Evolutionary conservation across 1,284 basidiomycete species (phyloP), one percentile per base, ranked within the genome.

Genomic region (Athelia psychrophila): DNA sequence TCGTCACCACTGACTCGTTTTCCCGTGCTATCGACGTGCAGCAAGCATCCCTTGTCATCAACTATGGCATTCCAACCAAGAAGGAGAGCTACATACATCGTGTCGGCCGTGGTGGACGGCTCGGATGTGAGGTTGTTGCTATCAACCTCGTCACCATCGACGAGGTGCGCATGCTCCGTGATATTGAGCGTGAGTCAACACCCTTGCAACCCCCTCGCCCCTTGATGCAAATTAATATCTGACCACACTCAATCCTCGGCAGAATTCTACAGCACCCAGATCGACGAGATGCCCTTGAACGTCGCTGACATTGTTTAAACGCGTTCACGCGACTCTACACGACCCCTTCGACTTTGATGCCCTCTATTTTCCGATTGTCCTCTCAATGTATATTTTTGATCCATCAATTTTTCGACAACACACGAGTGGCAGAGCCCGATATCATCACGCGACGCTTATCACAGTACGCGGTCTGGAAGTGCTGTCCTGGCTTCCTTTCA

Each of bases 211-310:
- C 18, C 12, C 42, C 48, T 33, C 50, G 47, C 53, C 51, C 42
- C 45, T n/a, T n/a, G n/a, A n/a, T n/a, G n/a, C n/a, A 52, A 44
- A 47, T 52, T 19, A 22, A 19, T 23, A 32, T 55, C 50, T 25
- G 53, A 45, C 35, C 20, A 36, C 27, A 32, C 53, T 44, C 36
- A 23, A 38, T 30, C 18, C 10, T 10, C 46, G 57, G 24, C 71
- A 90, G 86, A 91, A 73, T 91, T 91, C 74, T 91, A 91, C 81
- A 92, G 93, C 81, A 95, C 92, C 52, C 92, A 95, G 76, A 94
- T 96, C 75, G 93, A 95, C 74, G 93, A 96, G 80, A 98, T 98
- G 95, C 95, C 95, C 62, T 81, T 97, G 70, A 96, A 97, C 77
- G 93, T 98, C 71, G 95, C 95, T 61, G 79, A 81, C 69, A 78